Evolutionary conservation across 495 filamentous ascomycete species (phyloP).

Genomic region (Daldinia concentrica): DNA sequence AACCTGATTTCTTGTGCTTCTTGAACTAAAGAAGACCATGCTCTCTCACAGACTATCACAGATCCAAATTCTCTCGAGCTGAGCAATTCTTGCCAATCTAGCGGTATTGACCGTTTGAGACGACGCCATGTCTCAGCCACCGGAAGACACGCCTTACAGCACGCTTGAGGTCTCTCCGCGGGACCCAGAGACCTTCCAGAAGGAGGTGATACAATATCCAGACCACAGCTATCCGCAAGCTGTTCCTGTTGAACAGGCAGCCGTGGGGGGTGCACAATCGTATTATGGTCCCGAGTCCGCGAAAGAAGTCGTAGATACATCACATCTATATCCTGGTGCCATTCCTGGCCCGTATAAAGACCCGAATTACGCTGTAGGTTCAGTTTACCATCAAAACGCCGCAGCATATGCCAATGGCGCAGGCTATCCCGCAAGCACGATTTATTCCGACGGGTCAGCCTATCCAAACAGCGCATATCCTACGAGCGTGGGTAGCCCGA

Average conservation of each 20-base stretch:
- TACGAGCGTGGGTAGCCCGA: conserved; percentile 16
- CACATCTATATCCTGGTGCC: conserved; percentile 15
- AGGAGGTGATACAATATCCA: conserved; percentile 38
- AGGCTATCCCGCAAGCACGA: conserved; percentile 12
- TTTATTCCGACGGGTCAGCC: conserved; percentile 16
- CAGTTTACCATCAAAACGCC: conserved; percentile 9
- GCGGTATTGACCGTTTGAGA: conserved; percentile 25
- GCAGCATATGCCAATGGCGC: conserved; percentile 18
- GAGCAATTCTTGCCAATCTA: conserved; percentile 20
- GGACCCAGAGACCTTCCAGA: conserved; percentile 37
- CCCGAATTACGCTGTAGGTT: conserved; percentile 12
- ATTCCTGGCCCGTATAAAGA: conserved; percentile 26
- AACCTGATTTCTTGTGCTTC: conserved; percentile 12
- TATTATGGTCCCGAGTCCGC: conserved; percentile 35
- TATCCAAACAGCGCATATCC: conserved; percentile 33
- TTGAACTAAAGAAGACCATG: conserved; percentile 19
- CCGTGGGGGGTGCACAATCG: conserved; percentile 17
- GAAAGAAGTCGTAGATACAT: conserved; percentile 34
- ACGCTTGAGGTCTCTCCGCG: conserved; percentile 34
- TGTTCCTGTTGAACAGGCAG: conserved; percentile 33
- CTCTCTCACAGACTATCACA: conserved; percentile 9
- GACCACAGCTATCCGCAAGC: conserved; percentile 38
- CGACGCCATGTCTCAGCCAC: conserved; percentile 28
- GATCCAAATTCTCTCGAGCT: conserved; percentile 15
- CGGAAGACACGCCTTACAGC: conserved; percentile 23